phyloP scores from a whole-genome alignment of 202 grass and related monocot genomes.

The Hordeum pubiflorum region DNA sequence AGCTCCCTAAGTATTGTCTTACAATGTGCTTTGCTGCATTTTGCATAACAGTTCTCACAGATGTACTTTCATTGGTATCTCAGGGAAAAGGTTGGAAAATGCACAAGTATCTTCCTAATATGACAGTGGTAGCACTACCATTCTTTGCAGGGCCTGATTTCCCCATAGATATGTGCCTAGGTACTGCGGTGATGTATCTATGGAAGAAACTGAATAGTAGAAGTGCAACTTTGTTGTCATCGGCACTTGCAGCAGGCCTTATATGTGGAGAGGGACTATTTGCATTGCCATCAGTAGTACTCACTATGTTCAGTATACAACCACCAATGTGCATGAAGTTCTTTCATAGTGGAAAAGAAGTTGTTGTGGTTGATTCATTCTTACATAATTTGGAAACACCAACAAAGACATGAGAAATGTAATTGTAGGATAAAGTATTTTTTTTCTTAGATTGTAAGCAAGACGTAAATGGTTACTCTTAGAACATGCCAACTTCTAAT shows the following conservation, averaged over 20 bases:
- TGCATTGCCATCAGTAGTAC: slow-evolving; percentile 12
- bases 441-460: background rate
- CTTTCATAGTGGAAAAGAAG: slow-evolving; percentile 23
- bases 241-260: slow-evolving; percentile 27
- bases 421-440: background rate
- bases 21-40: background rate
- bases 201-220: slow-evolving; percentile 21
- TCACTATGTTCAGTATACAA: slow-evolving; percentile 22
- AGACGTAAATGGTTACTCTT: background rate
- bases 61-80: slow-evolving; percentile 16
- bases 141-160: slow-evolving; percentile 26
- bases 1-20: slow-evolving; percentile 27
- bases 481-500: background rate
- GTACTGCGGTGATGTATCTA: background rate
- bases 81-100: slow-evolving; percentile 19
- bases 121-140: slow-evolving; percentile 31
- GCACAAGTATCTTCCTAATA: slow-evolving; percentile 27
- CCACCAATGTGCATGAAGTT: slow-evolving; percentile 61
- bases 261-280: slow-evolving; percentile 43
- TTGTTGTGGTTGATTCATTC: slow-evolving; percentile 4
- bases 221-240: slow-evolving; percentile 15
- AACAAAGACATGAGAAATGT: background rate
- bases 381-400: background rate
- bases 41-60: background rate
- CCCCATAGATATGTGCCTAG: slow-evolving; percentile 23